Base-by-base conservation (phyloP, 345 rosid genomes). In the Ceriops decandra region DNA sequence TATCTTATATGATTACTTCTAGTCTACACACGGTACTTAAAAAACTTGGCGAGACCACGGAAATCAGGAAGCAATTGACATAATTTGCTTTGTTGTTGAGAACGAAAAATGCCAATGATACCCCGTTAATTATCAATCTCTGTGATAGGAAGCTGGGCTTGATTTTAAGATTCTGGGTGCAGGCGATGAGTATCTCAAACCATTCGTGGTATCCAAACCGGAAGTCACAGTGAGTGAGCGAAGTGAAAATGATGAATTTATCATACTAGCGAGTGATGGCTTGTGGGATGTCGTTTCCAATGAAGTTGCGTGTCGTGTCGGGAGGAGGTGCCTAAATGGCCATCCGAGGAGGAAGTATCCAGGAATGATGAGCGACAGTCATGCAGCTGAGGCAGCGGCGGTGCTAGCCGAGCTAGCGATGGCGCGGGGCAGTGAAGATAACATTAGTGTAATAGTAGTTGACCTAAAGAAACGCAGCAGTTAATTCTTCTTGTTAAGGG, bases 201-300 rank as follows among this genome's bases (percentile, higher is more conserved):
- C 95, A 17, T 86, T 63, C 26, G 83, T 85, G 20, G 81, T 80
- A 59, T 75, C 85, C 0, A 82, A 81, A 52, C 95, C 91, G 0
- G 91, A 88, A 17, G 88, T 86, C 22, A 78, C 47, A 0, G 76
- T 83, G 70, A 64, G 27, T n/a, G 60, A 78, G 49, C 68, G 89
- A 67, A 81, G 74, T 0, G 62, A 75, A 24, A 35, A 46, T 1
- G 92, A 93, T 51, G 91, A 89, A 28, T 90, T 87, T 74, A 82
- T 93, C 4, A 83, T 90, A 46, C 81, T 89, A 32, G 95, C 92
- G 2, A 87, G 88, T 9, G 93, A 90, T 22, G 96, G 93, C n/a
- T 62, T 93, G 24, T 90, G 97, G 96, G 90, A 86, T 16, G 90
- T 84, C 1, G 64, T 93, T 32, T 76, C 92, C 1, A 90, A 89